Base-by-base conservation (phyloP, 2,329 filamentous ascomycete species). In the Thielaviopsis euricoi region DNA sequence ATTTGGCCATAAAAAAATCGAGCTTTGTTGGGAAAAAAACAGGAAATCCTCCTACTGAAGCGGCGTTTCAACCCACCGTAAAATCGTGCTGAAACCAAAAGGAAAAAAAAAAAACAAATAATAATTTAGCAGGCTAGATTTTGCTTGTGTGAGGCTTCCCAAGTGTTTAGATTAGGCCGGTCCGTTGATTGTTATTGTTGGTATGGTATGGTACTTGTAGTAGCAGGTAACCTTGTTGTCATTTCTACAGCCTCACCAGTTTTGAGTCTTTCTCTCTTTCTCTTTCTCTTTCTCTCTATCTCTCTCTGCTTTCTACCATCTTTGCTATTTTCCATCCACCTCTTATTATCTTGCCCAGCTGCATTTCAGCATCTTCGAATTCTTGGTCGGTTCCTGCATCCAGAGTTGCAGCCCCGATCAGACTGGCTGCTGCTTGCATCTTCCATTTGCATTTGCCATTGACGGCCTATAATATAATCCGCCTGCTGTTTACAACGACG, bases 301-400 rank as follows among this genome's bases (percentile, higher is more conserved):
- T 13, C 3, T 5, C 3, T 13, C 10, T 40, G 13, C 13, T 4
- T 9, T 26, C 25, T 26, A 9, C 9, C 9, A 4, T 26, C 25
- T 26, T 4, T 26, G 4, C n/a, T n/a, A n/a, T n/a, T n/a, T n/a
- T n/a, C n/a, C n/a, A n/a, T n/a, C n/a, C n/a, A n/a, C n/a, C n/a
- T n/a, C n/a, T n/a, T n/a, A n/a, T n/a, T n/a, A n/a, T n/a, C n/a
- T n/a, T n/a, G n/a, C n/a, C 25, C 25, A 26, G 25, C 25, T 26
- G 25, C 23, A n/a, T 52, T 53, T 29, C 55, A 52, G 23, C 40
- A 22, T 46, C 37, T 4, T n/a, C n/a, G n/a, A n/a, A 48, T 48
- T 21, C 43, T 48, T 52, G 37, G 15, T 53, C 21, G 19, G 56
- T 57, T 57, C 50, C 56, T 57, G 56, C 33, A 57, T 57, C 50